Evolutionary conservation across 345 rosid genomes (phyloP).

Genomic region (Toxicodendron radicans): DNA sequence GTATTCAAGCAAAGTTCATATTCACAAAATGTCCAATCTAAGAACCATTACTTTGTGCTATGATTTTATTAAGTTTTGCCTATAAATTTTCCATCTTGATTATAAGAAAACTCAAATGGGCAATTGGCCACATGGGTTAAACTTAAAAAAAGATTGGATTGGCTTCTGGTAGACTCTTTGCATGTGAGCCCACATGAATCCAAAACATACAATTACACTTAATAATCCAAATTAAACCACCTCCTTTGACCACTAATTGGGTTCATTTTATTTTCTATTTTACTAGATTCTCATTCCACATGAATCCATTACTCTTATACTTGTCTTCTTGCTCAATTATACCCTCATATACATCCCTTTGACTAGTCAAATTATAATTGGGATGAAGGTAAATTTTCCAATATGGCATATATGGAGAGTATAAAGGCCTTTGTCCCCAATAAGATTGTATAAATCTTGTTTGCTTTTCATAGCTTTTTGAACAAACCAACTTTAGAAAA

Average conservation of each 20-base stretch:
- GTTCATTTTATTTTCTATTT: background rate
- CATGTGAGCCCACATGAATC: slow-evolving; percentile 26
- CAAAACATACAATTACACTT: background rate
- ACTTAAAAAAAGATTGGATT: slow-evolving; percentile 6
- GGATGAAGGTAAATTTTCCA: background rate
- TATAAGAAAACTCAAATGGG: background rate
- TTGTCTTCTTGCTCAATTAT: background rate
- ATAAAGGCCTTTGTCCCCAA: background rate
- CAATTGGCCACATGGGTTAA: background rate
- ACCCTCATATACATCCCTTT: background rate
- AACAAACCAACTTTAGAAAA: slow-evolving; percentile 19
- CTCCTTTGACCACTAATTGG: background rate
- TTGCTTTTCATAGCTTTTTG: background rate
- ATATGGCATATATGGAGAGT: background rate
- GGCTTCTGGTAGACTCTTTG: background rate
- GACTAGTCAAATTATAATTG: slow-evolving; percentile 9
- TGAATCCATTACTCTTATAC: background rate
- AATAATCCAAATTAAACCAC: background rate
- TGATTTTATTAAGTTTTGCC: background rate
- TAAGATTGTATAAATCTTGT: background rate
- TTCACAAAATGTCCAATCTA: background rate
- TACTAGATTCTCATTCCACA: background rate
- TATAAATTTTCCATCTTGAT: background rate
- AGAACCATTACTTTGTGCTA: background rate
- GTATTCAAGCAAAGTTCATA: background rate